Evolutionary conservation across 305 asterid species (phyloP).

Genomic region (Fraxinus platypoda): DNA sequence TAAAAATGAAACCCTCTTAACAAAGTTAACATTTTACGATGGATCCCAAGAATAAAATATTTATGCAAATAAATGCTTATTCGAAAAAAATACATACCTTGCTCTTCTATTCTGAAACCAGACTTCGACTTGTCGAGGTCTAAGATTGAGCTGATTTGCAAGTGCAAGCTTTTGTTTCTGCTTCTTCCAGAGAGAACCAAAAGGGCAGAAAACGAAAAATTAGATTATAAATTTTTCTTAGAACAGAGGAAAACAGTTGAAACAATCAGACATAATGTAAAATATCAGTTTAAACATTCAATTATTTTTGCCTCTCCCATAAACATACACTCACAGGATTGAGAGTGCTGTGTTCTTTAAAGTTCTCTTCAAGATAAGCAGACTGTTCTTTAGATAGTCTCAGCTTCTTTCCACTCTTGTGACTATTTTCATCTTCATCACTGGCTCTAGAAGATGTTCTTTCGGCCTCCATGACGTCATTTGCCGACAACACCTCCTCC

Average conservation of each 20-base stretch:
- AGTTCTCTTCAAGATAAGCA: constrained; percentile 53
- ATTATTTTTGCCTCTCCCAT: not conserved
- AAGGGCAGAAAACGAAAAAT: not conserved
- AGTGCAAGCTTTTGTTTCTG: constrained; percentile 53
- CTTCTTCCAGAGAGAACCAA: constrained; percentile 3
- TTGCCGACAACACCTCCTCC: not conserved
- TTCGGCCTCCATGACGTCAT: not conserved
- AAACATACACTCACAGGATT: constrained; percentile 30
- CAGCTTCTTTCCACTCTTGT: constrained; percentile 37
- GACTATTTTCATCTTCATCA: not conserved
- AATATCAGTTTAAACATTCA: not conserved
- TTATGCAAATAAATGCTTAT: not conserved
- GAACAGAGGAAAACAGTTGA: not conserved
- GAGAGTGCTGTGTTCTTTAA: constrained; percentile 46
- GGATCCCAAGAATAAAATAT: not conserved
- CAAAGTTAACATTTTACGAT: not conserved
- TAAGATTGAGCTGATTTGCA: constrained; percentile 52
- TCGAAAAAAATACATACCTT: constrained; percentile 30
- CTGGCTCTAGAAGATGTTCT: not conserved
- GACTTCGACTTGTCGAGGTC: constrained; percentile 69
- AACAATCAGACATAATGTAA: not conserved
- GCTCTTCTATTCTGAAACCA: constrained; percentile 80
- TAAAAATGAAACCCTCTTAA: not conserved
- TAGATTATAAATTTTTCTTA: not conserved
- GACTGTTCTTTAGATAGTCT: constrained; percentile 53